Evolutionary conservation across 805 yeast genomes (phyloP), one percentile per base, ranked within the genome.

Genomic region (Zygosaccharomyces lentus): DNA sequence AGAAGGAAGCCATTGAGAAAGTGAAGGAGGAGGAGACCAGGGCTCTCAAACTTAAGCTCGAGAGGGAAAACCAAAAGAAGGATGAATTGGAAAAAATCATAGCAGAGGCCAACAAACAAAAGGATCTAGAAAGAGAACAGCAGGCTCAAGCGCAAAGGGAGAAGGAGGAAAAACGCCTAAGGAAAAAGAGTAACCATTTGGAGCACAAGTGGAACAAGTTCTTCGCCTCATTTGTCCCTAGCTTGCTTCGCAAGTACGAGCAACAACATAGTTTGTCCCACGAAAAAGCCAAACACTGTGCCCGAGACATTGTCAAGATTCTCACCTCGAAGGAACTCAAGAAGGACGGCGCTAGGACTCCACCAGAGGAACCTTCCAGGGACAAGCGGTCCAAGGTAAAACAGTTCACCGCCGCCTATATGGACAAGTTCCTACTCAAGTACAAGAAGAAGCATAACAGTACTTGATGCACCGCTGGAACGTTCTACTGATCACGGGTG

Each of bases 151-250:
- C 46, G 17, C 49, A 50, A 34, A 47, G 51, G 30, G 65, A 57
- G 30, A 55, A 57, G 41, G 58, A 52, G 32, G 61, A 58, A 41
- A 53, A 51, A 54, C 43, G 52, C 44, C 26, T 52, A 37, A 47
- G 43, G 43, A 52, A 48, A 37, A 56, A 52, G 37, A 53, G 43
- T 8, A 52, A 48, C 24, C 42, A 51, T 40, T 30, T 59, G 35
- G 66, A 61, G 40, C 61, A 56, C 46, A 56, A 58, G 32, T 72
- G 76, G 76, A 60, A 60, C 34, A 62, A 54, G 24, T 63, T 62
- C 39, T 79, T 91, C 61, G 97, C 96, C 1, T 66, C 73, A 12
- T 72, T 78, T 54, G 85, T 91, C 9, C 97, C 97, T 8, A 88
- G 89, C 57, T 65, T 85, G 58, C 72, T 90, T 45, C 80, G 81